Evolutionary conservation across 805 yeast species (phyloP).

Genomic region (Metschnikowia lachancei): DNA sequence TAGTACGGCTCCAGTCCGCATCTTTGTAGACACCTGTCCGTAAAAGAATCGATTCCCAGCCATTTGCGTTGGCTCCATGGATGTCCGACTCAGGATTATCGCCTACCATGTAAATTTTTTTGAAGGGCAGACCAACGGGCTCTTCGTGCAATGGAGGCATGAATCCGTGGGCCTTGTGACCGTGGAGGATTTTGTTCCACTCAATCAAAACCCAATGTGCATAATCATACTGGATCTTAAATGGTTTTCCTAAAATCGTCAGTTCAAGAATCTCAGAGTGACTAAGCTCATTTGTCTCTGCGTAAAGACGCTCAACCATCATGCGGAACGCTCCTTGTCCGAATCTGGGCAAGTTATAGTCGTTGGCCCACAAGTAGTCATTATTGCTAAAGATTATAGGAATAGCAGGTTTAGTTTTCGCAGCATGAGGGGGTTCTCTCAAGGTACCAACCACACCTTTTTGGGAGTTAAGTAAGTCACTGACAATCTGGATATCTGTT

Average conservation of each 20-base stretch:
- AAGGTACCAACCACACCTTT: conserved; percentile 64
- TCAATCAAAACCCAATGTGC: conserved; percentile 70
- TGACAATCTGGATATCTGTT: conserved; percentile 73
- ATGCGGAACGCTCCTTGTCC: conserved; percentile 89
- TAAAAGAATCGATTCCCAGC: conserved; percentile 86
- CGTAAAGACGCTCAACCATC: conserved; percentile 58
- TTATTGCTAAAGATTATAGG: conserved; percentile 80
- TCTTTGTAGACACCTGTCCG: conserved; percentile 84
- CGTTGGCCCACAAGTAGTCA: conserved; percentile 87
- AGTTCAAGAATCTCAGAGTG: conserved; percentile 40
- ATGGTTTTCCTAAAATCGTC: conserved; percentile 79
- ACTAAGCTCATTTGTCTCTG: conserved; percentile 47
- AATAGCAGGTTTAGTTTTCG: conserved; percentile 45
- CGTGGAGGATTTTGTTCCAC: conserved; percentile 44
- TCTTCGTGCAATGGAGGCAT: conserved; percentile 46
- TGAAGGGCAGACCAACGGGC: conserved; percentile 37
- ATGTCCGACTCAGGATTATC: conserved; percentile 95
- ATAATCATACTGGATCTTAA: conserved; percentile 71
- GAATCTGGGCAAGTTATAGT: conserved; percentile 70
- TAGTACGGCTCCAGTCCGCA: conserved; percentile 41
- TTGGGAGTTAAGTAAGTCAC: conserved; percentile 65
- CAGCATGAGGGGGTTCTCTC: conserved; percentile 25
- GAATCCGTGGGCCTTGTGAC: conserved; percentile 18
- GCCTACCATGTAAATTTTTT: conserved; percentile 88
- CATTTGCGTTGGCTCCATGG: conserved; percentile 78